Base-by-base conservation (phyloP, 75 land plant genomes). In the Cunninghamia lanceolata region DNA sequence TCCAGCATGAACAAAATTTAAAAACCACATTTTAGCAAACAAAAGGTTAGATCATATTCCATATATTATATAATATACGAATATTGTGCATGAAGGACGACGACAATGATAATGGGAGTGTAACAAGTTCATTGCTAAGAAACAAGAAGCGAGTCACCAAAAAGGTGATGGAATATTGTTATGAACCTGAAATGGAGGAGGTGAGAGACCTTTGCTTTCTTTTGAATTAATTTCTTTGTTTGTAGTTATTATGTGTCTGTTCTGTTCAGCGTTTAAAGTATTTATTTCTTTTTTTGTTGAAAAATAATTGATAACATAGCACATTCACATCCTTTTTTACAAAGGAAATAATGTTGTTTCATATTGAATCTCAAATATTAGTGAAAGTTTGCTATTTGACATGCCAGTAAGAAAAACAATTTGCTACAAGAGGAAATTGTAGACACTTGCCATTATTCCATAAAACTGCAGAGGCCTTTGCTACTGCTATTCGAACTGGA, bases 111-210 rank as follows among this genome's bases (percentile, higher is more conserved):
- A 75, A 70, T 73, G 83, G 91, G 40, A 90, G 87, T 66, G 87
- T 88, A 16, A 88, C 91, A 83, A 42, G 84, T 84, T 85, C 87
- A 78, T 54, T 83, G 63, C 82, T 45, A 19, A 92, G 88, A 89
- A 88, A 91, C 82, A 95, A 90, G 82, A 93, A 90, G 75, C 85
- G 86, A 87, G 76, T 87, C 1, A 85, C 80, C 15, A 96, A 94
- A 89, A 93, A 86, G 84, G 98, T 96, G 76, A 89, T 96, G 92
- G 98, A 96, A 82, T 96, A 96, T 73, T 94, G 96, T 87, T 96
- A 94, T 88, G 98, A 96, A 88, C 93, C 96, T 83, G 96, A 96
- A 89, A 96, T 94, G 98, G 96, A 94, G 85, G 95, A 94, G 96
- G 98, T 96, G 86, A 75, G 53, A 63, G 39, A 73, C 43, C 2